Conservation (phyloP, 768 basidiomycete species). For the Saitozyma podzolica region DNA sequence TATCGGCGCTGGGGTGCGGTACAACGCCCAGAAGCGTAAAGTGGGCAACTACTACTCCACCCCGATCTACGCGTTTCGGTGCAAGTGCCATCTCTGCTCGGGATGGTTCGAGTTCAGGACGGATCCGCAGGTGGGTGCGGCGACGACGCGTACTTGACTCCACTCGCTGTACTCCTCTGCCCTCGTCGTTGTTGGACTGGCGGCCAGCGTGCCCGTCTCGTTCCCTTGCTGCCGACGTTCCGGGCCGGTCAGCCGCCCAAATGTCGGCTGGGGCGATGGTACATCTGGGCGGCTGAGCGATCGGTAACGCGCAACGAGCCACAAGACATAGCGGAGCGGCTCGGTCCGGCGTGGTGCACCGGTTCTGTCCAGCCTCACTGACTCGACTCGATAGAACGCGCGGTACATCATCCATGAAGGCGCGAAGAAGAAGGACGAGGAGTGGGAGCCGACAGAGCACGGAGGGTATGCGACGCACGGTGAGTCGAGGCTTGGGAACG, state of each 20-base stretch:
- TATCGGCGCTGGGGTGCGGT: slow-evolving; percentile 98
- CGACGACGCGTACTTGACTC: no score
- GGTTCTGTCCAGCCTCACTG: not conserved
- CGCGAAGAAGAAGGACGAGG: slow-evolving; percentile 90
- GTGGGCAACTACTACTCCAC: slow-evolving; percentile 92
- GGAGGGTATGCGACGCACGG: slow-evolving; percentile 89
- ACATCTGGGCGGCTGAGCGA: no score
- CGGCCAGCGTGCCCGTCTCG: no score
- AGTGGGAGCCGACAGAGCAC: slow-evolving; percentile 95
- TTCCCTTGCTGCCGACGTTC: no score
- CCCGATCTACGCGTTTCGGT: slow-evolving; percentile 90
- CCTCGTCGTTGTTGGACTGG: no score
- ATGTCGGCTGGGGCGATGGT: no score
- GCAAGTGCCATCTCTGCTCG: slow-evolving; percentile 94
- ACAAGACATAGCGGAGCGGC: not conserved
- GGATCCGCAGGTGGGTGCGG: slow-evolving; percentile 76
- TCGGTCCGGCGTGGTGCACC: not conserved
- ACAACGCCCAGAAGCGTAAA: slow-evolving; percentile 98
- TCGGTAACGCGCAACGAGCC: no score
- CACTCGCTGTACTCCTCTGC: no score
- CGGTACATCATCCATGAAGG: slow-evolving; percentile 89
- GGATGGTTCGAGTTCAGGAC: slow-evolving; percentile 99
- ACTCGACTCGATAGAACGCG: slow-evolving; percentile 68
- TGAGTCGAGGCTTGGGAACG: slow-evolving; percentile 39
- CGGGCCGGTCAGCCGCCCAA: no score